A percentile compares a stretch with the other conserved stretches of the same genome.
phyloP scores from a whole-genome alignment of 768 basidiomycete species.

The Galerina marginata region DNA sequence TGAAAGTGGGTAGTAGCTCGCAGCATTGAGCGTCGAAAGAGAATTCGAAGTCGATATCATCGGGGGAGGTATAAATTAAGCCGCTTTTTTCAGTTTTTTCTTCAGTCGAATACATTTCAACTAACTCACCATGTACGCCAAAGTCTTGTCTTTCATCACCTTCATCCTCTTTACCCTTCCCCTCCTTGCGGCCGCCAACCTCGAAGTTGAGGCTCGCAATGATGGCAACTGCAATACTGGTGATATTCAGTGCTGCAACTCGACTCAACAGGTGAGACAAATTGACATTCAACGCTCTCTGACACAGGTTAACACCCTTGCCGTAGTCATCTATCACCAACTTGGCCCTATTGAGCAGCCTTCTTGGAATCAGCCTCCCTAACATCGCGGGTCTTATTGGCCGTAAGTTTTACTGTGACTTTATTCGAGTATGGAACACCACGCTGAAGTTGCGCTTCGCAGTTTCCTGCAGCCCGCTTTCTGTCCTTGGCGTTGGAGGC shows the following conservation, averaged over 20 bases:
- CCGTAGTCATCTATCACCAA: conserved; percentile 1
- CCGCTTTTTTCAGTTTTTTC: too few species aligned
- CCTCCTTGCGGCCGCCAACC: conserved; percentile 25
- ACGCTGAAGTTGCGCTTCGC: neutral
- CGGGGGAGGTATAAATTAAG: too few species aligned
- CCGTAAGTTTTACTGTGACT: neutral
- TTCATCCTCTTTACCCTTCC: conserved; percentile 17
- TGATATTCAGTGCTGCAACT: conserved; percentile 25
- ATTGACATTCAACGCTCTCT: neutral
- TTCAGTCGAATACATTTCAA: too few species aligned
- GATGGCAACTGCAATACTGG: conserved; percentile 26
- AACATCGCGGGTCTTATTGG: conserved; percentile 19
- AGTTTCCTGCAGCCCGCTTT: conserved; percentile 15
- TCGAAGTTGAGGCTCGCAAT: neutral
- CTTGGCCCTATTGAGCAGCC: conserved; percentile 2
- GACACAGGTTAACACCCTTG: neutral
- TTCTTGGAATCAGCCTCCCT: conserved; percentile 14
- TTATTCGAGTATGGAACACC: too few species aligned
- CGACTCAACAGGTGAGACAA: conserved; percentile 11
- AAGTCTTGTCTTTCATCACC: too few species aligned
- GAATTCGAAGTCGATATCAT: too few species aligned
- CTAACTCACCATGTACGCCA: too few species aligned
- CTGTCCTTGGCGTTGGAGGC: conserved; percentile 9
- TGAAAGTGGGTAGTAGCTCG: too few species aligned
- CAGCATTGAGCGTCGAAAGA: too few species aligned